Evolutionary conservation across 768 basidiomycete species (phyloP).

Genomic region (Suillus americanus): DNA sequence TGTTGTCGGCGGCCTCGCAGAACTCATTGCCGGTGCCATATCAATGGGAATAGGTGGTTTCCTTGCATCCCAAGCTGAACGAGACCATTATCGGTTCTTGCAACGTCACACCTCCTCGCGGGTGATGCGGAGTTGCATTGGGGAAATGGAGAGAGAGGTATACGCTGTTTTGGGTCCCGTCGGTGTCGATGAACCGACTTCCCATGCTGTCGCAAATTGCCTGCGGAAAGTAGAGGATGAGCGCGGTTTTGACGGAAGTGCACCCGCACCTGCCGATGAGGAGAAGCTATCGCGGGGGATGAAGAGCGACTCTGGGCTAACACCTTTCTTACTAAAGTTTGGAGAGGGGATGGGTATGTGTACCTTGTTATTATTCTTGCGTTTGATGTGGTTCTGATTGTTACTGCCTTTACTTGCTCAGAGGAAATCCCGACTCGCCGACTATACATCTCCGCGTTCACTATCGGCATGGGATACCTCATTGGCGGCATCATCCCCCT

Average conservation of each 20-base stretch:
- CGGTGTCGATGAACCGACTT: conserved; percentile 84
- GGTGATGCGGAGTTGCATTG: conserved; percentile 83
- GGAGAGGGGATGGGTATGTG: conserved; percentile 54
- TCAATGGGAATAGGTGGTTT: conserved; percentile 99
- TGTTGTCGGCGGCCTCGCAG: conserved; percentile 90
- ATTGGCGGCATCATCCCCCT: conserved; percentile 93
- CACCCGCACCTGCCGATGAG: conserved; percentile 39
- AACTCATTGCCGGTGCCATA: conserved; percentile 94
- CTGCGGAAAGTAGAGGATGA: conserved; percentile 67
- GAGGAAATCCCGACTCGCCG: conserved; percentile 88
- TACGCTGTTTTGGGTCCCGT: conserved; percentile 83
- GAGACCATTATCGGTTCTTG: conserved; percentile 89
- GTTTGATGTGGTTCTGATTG: neutral
- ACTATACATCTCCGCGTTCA: conserved; percentile 88
- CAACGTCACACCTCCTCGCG: conserved; percentile 72
- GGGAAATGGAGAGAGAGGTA: conserved; percentile 97
- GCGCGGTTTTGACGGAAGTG: conserved; percentile 17
- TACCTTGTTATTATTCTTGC: neutral
- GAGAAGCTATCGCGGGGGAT: conserved; percentile 61
- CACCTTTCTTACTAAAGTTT: no score
- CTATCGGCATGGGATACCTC: conserved; percentile 94
- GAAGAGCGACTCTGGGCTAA: conserved; percentile 74
- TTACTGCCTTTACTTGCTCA: conserved; percentile 24
- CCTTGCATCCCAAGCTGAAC: conserved; percentile 94
- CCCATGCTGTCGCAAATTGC: conserved; percentile 73